Evolutionary conservation across 2,329 filamentous ascomycete genomes (phyloP).

Genomic region (Cordyceps pruinosa): DNA sequence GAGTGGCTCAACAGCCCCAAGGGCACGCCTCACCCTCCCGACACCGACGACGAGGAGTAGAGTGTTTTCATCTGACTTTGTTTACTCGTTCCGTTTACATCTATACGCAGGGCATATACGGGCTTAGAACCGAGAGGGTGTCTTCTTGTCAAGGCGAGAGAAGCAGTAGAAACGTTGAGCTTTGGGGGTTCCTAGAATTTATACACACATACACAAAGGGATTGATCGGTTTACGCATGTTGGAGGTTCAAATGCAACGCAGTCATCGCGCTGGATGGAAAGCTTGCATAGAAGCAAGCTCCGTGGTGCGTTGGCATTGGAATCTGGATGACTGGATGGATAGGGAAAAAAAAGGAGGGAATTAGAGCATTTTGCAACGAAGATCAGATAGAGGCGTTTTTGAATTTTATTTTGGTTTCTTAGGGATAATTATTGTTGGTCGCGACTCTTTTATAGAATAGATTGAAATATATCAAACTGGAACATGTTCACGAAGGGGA

Average conservation of each 20-base stretch:
- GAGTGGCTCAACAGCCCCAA: slow-evolving; percentile 80
- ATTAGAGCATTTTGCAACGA: not conserved
- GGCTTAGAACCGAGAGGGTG: too few relatives aligned
- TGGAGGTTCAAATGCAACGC: not conserved
- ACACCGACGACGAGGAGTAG: slow-evolving; percentile 68
- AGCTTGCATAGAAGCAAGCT: not conserved
- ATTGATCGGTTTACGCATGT: not conserved
- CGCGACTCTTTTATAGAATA: not conserved
- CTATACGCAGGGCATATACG: not conserved
- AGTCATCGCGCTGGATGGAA: not conserved
- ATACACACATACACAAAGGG: too few relatives aligned
- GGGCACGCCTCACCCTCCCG: slow-evolving; percentile 69
- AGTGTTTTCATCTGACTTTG: too few relatives aligned
- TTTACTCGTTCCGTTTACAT: not conserved
- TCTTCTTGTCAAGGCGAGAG: too few relatives aligned
- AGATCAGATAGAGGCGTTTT: slow-evolving; percentile 7
- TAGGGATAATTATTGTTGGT: not conserved
- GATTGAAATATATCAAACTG: not conserved
- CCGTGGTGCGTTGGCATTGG: not conserved
- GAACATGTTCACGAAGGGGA: not conserved
- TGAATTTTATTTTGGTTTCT: not conserved
- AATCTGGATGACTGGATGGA: not conserved
- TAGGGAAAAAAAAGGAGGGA: not conserved
- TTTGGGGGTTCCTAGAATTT: not conserved
- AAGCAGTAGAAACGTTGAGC: not conserved